These are phyloP conservation scores for Chloris gayana DNA, from an alignment of 176 grass and related monocot species.

Conservation along the genomic window DNA sequence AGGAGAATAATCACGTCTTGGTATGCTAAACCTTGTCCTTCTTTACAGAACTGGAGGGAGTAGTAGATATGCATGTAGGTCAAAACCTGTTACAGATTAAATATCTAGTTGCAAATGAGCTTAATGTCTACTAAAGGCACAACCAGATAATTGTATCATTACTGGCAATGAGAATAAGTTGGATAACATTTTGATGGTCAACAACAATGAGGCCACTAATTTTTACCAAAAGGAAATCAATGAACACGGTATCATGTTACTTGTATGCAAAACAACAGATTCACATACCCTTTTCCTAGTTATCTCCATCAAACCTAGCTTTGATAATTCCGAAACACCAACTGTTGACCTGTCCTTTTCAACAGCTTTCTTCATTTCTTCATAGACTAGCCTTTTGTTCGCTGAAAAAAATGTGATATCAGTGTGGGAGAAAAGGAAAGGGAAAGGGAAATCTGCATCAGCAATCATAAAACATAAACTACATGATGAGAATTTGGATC, in stretches of 20 bases:
- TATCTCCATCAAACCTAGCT: constrained; percentile 93
- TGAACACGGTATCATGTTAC: neutral
- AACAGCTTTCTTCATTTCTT: constrained; percentile 91
- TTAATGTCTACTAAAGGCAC: neutral
- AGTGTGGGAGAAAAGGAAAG: constrained; percentile 30
- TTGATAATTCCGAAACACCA: constrained; percentile 85
- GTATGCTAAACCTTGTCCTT: too few species aligned
- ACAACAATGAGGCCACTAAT: neutral
- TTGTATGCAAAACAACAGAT: constrained; percentile 1
- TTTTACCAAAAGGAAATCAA: neutral
- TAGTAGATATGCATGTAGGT: neutral
- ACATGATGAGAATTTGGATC: neutral
- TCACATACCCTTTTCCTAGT: constrained; percentile 90
- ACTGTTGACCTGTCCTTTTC: constrained; percentile 88
- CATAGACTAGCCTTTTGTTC: constrained; percentile 79
- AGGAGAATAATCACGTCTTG: too few species aligned
- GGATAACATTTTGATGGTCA: neutral
- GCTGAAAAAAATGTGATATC: constrained; percentile 50
- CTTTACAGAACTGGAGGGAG: too few species aligned
- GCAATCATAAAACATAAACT: neutral
- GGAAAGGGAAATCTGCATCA: constrained; percentile 8
- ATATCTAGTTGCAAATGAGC: neutral
- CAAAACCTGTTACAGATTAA: neutral
- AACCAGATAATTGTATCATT: too few species aligned
- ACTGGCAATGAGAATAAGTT: too few species aligned